These are phyloP conservation scores for Phytophthora pluvialis DNA, from an alignment of 352 stramenopile species.

Conservation along the genomic window DNA sequence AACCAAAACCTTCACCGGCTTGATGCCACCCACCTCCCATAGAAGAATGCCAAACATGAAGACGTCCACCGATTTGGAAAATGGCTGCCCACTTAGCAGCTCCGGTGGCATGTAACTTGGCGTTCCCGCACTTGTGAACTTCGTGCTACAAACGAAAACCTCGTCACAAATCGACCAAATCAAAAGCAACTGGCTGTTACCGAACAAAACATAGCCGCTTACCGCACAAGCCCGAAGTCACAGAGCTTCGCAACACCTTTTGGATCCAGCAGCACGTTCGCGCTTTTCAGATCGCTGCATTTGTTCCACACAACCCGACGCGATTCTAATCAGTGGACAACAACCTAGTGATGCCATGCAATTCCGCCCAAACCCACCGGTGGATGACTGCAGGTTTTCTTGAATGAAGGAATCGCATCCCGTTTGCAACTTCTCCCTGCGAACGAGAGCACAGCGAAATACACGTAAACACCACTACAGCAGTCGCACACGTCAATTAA, in stretches of 20 bases:
- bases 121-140: slow-evolving; percentile 84
- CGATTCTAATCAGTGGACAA: not conserved
- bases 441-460: not conserved
- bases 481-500: not conserved
- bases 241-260: slow-evolving; percentile 88
- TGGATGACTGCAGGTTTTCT: slow-evolving; percentile 87
- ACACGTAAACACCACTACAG: no score
- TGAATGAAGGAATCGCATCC: slow-evolving; percentile 91
- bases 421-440: slow-evolving; percentile 80
- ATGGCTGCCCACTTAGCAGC: slow-evolving; percentile 79
- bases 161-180: no score
- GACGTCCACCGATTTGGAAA: slow-evolving; percentile 92
- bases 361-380: slow-evolving; percentile 37
- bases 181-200: no score
- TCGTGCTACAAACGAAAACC: slow-evolving; percentile 56
- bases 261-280: slow-evolving; percentile 85
- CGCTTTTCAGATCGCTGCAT: slow-evolving; percentile 88
- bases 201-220: not conserved
- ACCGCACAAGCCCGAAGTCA: slow-evolving; percentile 91
- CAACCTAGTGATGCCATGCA: not conserved
- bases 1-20: not conserved
- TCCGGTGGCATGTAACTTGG: slow-evolving; percentile 91
- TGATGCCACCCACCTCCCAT: slow-evolving; percentile 67
- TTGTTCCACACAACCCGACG: not conserved
- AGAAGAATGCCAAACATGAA: slow-evolving; percentile 94